Percentiles rank a stretch among this genome's conserved stretches.
These are phyloP conservation scores for Chaetoscypha palmicola DNA, from an alignment of 2,329 filamentous ascomycete genomes.

Conservation along the genomic window DNA sequence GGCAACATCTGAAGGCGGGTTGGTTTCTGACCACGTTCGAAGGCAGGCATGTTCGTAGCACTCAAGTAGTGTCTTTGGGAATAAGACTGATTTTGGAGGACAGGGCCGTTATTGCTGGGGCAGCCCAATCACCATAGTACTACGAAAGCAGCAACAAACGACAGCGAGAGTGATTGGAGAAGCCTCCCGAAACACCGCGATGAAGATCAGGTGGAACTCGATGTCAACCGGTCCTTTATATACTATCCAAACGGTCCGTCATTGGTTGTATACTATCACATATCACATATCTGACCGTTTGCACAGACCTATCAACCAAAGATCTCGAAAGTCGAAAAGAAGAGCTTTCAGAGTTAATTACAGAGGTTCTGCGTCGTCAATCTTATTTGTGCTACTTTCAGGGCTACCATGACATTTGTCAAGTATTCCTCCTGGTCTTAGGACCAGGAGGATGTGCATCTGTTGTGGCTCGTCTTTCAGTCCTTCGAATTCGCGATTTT, in stretches of 20 bases:
- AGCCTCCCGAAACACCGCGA: slow-evolving; percentile 71
- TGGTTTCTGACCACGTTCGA: slow-evolving; percentile 61
- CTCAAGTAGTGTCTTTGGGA: slow-evolving; percentile 33
- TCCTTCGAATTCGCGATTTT: slow-evolving; percentile 90
- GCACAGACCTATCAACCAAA: slow-evolving; percentile 58
- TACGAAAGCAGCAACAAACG: slow-evolving; percentile 17
- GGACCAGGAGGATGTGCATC: slow-evolving; percentile 51
- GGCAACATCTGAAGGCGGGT: slow-evolving; percentile 58
- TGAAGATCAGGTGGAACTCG: slow-evolving; percentile 84
- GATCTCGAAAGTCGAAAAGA: slow-evolving; percentile 65
- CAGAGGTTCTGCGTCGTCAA: slow-evolving; percentile 68
- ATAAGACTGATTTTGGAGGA: slow-evolving; percentile 14
- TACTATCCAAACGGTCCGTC: slow-evolving; percentile 79
- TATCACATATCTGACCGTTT: slow-evolving; percentile 25
- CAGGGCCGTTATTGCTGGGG: slow-evolving; percentile 59
- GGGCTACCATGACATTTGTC: slow-evolving; percentile 96
- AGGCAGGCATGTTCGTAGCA: slow-evolving; percentile 71
- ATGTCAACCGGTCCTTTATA: slow-evolving; percentile 94
- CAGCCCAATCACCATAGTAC: slow-evolving; percentile 18
- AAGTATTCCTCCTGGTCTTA: slow-evolving; percentile 86
- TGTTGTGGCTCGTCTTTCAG: slow-evolving; percentile 72
- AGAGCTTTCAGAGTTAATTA: slow-evolving; percentile 75
- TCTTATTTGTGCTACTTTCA: slow-evolving; percentile 93
- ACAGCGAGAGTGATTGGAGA: slow-evolving; percentile 25
- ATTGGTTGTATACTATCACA: slow-evolving; percentile 16